Evolutionary conservation across 1,139 yeast species (phyloP).

Genomic region (Sugiyamaella sp.): DNA sequence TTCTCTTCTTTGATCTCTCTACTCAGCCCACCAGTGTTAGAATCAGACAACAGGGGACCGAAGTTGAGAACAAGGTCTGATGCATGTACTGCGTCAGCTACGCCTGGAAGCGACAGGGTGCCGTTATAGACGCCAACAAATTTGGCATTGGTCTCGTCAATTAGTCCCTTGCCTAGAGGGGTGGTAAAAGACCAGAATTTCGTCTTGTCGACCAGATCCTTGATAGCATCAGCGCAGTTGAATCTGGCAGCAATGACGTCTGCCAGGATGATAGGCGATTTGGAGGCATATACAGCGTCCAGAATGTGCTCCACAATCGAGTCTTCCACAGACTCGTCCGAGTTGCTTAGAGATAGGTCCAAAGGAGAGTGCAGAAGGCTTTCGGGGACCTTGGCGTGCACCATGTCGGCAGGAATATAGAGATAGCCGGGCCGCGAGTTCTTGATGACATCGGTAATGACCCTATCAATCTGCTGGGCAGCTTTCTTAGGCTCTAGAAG

Average conservation of each 20-base stretch:
- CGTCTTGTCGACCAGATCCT: constrained; percentile 51
- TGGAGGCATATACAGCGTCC: constrained; percentile 52
- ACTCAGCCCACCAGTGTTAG: constrained; percentile 50
- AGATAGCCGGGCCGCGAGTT: constrained; percentile 79
- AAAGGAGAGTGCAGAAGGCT: constrained; percentile 40
- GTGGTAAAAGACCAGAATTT: constrained; percentile 52
- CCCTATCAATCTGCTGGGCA: constrained; percentile 63
- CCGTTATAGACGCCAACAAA: constrained; percentile 72
- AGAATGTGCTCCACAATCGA: constrained; percentile 53
- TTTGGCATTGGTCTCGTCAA: constrained; percentile 62
- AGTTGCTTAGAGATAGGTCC: constrained; percentile 35
- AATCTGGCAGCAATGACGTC: constrained; percentile 68
- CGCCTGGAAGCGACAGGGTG: constrained; percentile 49
- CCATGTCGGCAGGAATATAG: constrained; percentile 71
- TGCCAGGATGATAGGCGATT: constrained; percentile 63
- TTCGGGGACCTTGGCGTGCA: constrained; percentile 51
- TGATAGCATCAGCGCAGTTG: constrained; percentile 48
- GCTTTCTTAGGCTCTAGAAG: constrained; percentile 54
- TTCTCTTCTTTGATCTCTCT: constrained; percentile 44
- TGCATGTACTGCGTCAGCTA: constrained; percentile 43
- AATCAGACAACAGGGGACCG: constrained; percentile 48
- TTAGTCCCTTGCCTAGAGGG: constrained; percentile 55
- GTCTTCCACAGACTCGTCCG: constrained; percentile 38
- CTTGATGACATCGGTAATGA: constrained; percentile 56
- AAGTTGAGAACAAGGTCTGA: constrained; percentile 46